phyloP scores from a whole-genome alignment of 805 yeast genomes.

The Saccharomycopsis schoenii region DNA sequence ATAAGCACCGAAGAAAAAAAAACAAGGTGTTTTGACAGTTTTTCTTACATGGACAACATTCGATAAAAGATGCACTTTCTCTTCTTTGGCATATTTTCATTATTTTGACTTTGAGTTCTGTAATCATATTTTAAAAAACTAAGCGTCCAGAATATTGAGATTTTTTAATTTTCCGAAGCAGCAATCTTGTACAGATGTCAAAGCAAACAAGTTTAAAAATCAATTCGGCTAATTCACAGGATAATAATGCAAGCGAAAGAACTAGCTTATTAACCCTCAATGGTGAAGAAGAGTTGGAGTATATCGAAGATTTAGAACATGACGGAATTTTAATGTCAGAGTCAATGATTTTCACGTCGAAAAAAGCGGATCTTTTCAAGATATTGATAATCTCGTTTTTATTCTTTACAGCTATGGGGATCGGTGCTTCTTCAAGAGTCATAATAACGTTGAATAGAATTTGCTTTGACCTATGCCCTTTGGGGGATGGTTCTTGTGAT shows the following conservation, averaged over 20 bases:
- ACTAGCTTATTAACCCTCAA: background rate
- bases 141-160: too few species aligned
- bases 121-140: too few species aligned
- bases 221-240: background rate
- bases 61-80: too few species aligned
- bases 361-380: slow-evolving; percentile 47
- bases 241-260: background rate
- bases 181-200: background rate
- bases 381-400: slow-evolving; percentile 35
- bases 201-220: background rate
- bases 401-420: slow-evolving; percentile 32
- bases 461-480: slow-evolving; percentile 30
- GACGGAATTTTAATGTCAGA: background rate
- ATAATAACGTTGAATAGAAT: slow-evolving; percentile 30
- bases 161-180: too few species aligned
- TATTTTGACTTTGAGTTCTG: too few species aligned
- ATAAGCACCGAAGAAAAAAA: too few species aligned
- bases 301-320: background rate
- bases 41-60: too few species aligned
- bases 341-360: slow-evolving; percentile 29
- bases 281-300: background rate
- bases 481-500: slow-evolving; percentile 31
- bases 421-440: slow-evolving; percentile 31
- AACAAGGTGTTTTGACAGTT: too few species aligned
- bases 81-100: too few species aligned